Evolutionary conservation across 192 early-diverging fungal genomes (phyloP).

Genomic region (Allomyces macrogynus): DNA sequence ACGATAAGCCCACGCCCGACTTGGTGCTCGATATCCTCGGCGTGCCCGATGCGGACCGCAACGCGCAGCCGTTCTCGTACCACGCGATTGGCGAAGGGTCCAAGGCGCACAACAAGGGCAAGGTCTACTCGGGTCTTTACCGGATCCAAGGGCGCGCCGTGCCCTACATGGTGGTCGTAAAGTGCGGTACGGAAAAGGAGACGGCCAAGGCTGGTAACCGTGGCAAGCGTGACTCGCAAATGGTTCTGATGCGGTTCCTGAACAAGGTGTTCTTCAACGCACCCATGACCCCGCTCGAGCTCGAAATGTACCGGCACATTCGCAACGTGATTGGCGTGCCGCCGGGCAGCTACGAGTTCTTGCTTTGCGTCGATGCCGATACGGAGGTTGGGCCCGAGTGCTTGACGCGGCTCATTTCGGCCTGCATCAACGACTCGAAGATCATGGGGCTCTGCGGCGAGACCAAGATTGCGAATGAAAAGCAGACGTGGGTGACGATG

Average conservation of each 20-base stretch:
- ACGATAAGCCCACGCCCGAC: conserved; percentile 85
- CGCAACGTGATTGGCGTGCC: conserved; percentile 97
- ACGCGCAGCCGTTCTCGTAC: conserved; percentile 70
- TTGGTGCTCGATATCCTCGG: conserved; percentile 94
- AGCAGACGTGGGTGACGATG: conserved; percentile 87
- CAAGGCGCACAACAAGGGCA: conserved; percentile 89
- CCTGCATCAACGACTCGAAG: conserved; percentile 75
- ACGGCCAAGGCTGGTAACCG: conserved; percentile 74
- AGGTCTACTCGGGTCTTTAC: conserved; percentile 92
- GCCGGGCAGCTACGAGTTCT: conserved; percentile 86
- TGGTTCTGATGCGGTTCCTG: conserved; percentile 93
- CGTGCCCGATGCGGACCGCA: conserved; percentile 46
- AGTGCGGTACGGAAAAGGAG: conserved; percentile 72
- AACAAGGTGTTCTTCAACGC: conserved; percentile 87
- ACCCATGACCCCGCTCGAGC: conserved; percentile 84
- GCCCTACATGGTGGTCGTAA: conserved; percentile 85
- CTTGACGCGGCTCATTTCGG: conserved; percentile 79
- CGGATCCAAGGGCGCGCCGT: conserved; percentile 77
- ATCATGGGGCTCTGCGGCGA: conserved; percentile 93
- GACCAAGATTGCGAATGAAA: conserved; percentile 80
- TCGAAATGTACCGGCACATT: conserved; percentile 97
- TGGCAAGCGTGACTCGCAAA: conserved; percentile 97
- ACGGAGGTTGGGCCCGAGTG: conserved; percentile 80
- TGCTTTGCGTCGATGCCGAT: conserved; percentile 97
- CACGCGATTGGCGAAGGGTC: conserved; percentile 70